Percentiles rank a stretch among this genome's conserved stretches.
phyloP scores from a whole-genome alignment of 2,329 filamentous ascomycete species.

The Drechslera avenae region DNA sequence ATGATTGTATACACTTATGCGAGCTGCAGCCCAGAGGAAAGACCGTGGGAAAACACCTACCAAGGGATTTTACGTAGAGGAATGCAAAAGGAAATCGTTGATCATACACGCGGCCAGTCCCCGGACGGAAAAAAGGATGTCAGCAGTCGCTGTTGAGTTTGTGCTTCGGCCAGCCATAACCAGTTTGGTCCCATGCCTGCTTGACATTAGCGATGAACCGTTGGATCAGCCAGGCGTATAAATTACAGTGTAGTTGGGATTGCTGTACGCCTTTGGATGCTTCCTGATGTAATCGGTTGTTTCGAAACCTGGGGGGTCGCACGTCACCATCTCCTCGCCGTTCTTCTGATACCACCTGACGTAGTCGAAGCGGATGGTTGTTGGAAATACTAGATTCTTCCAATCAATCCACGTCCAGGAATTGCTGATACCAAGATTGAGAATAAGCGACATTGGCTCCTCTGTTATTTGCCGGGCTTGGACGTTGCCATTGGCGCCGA shows the following conservation, averaged over 20 bases:
- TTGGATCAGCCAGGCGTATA: neutral
- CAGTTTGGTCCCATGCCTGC: constrained; percentile 43
- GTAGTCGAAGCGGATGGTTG: constrained; percentile 61
- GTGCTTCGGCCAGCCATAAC: constrained; percentile 51
- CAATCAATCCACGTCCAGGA: constrained; percentile 57
- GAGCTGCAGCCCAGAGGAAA: neutral
- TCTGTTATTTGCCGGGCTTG: constrained; percentile 55
- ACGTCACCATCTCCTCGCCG: constrained; percentile 57
- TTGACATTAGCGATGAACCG: constrained; percentile 4
- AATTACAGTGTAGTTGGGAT: constrained; percentile 58
- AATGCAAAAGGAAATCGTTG: neutral
- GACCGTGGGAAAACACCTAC: no score
- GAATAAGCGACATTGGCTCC: constrained; percentile 60
- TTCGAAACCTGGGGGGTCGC: constrained; percentile 60
- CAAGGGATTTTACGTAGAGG: neutral
- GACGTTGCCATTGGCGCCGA: constrained; percentile 61
- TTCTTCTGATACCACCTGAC: constrained; percentile 60
- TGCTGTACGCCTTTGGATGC: constrained; percentile 56
- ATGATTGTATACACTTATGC: neutral
- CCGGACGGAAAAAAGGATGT: neutral
- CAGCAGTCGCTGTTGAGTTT: constrained; percentile 51
- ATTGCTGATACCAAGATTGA: constrained; percentile 60
- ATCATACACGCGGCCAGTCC: neutral
- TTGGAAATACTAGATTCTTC: constrained; percentile 54
- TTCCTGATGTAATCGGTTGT: constrained; percentile 58